Evolutionary conservation across 208 protist genomes (phyloP), one percentile per base, ranked within the genome.

Genomic region (Zelonia costaricensis): DNA sequence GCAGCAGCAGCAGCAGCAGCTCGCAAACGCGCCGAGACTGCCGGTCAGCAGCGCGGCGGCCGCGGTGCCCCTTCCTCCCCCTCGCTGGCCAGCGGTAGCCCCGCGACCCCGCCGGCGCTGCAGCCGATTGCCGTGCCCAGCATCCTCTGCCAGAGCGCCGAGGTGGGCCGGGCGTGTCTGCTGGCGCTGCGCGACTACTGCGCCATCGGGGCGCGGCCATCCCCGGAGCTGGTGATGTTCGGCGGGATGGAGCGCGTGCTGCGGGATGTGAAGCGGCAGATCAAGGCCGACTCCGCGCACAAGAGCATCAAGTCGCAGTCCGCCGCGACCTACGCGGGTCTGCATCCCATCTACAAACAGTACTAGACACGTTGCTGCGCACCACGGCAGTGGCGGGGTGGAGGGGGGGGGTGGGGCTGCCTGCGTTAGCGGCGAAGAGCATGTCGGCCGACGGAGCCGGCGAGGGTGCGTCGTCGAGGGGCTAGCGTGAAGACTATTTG

Each of bases 131-230:
- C 69, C 9, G 63, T 53, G 4, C 82, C 84, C 10, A 79, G 65
- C n/a, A 61, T 95, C 30, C 78, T 95, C 6, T 80, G 69, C 22
- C 79, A 91, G 69, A 88, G 81, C 33, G 81, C 86, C 3, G 57
- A 78, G 20, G 76, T 95, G 12, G 86, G 89, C 12, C 74, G 62
- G 39, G 78, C 86, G 53, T 90, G 81, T 51, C 22, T 91, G 47
- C 53, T 91, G 43, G 76, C 89, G 25, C 63, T 95, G 68, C 65
- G 84, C 15, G 86, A 95, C 63, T 95, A 95, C 74, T 92, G 88
- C 43, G 62, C 61, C 9, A 77, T 88, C 15, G 61, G 60, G 4
- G 54, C 62, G 6, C 55, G 62, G 23, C 48, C 23, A 0, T 85
- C 81, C n/a, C 54, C 68, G 1, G 75, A 81, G 55, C 69, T 92